Conservation (phyloP, 177 flowering plant species). For the Vitis hybrid region DNA sequence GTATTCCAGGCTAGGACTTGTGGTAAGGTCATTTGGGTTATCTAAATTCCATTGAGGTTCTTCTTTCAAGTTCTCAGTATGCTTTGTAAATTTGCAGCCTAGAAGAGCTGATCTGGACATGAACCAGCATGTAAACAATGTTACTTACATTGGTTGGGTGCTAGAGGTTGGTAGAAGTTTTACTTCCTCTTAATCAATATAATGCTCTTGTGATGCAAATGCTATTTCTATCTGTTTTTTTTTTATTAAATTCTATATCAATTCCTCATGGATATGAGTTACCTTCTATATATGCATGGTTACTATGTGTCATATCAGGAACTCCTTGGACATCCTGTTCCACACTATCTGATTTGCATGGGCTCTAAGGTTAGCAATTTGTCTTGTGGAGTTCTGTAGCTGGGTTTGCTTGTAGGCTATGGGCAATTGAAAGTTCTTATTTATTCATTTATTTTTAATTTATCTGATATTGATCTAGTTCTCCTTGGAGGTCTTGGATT, state of each 20-base stretch:
- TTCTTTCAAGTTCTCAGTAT: conserved; percentile 10
- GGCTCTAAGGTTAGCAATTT: background rate
- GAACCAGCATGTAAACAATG: conserved; percentile 90
- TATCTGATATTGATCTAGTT: too few species aligned
- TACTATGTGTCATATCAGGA: too few species aligned
- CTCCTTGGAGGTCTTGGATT: too few species aligned
- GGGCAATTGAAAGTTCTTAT: too few species aligned
- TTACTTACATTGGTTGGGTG: conserved; percentile 86
- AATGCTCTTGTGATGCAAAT: background rate
- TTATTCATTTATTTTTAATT: too few species aligned
- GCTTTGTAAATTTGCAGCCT: conserved; percentile 50
- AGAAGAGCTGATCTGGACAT: conserved; percentile 91
- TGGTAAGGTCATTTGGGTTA: conserved; percentile 40
- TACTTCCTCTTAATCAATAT: background rate
- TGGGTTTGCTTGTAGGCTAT: too few species aligned
- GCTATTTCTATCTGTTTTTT: background rate
- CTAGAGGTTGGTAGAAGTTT: conserved; percentile 58
- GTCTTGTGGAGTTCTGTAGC: too few species aligned
- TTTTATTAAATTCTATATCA: background rate
- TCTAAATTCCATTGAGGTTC: background rate
- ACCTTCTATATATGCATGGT: too few species aligned
- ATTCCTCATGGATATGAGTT: too few species aligned
- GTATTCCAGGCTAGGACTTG: conserved; percentile 59
- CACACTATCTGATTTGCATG: too few species aligned
- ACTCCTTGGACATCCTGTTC: too few species aligned